Base-by-base conservation (phyloP, 768 basidiomycete species). In the Strobilomyces echinocephalus region DNA sequence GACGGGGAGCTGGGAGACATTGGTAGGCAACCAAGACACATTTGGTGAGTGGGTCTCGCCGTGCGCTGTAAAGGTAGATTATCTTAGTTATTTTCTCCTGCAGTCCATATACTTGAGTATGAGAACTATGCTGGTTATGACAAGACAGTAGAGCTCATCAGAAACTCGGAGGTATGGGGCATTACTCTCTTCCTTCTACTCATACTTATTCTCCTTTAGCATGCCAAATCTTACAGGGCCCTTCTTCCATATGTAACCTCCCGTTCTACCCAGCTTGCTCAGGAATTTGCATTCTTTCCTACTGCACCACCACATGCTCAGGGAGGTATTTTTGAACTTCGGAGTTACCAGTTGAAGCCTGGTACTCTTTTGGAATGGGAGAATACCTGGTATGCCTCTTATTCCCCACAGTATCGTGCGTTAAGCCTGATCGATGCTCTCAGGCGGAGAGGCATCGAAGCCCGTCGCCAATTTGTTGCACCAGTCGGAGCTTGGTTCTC, bases 331-430 rank as follows among this genome's bases (percentile, higher is more conserved):
- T 99, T 97, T 66, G 97, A 99, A 72, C 75, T 98, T 62, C 80
- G 97, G 62, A 84, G 80, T 35, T 99, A 99, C 72, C 84, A 84
- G 66, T 72, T 97, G 53, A 84, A 87, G 62, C 91, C 95, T 5
- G 97, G 97, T 8, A 84, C 87, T 8, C 76, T 98, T 49, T 72
- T 98, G 50, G 94, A 98, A 63, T 98, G 97, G 97, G 97, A 98
- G 67, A 78, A 83, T 51, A 80, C 91, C 56, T 98, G 97, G 93
- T 93, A 34, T 46, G 79, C 48, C 41, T 45, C 28, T 24, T 28
- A 41, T 20, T 11, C 30, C 44, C 5, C 31, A 47, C 4, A 31
- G 11, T 52, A 35, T 48, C 15, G 31, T 34, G 10, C 33, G 38
- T 31, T 38, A n/a, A 31, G 43, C 46, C 31, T 56, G 41, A 60